Evolutionary conservation across 2,329 filamentous ascomycete genomes (phyloP).

Genomic region (Nakataea oryzae): DNA sequence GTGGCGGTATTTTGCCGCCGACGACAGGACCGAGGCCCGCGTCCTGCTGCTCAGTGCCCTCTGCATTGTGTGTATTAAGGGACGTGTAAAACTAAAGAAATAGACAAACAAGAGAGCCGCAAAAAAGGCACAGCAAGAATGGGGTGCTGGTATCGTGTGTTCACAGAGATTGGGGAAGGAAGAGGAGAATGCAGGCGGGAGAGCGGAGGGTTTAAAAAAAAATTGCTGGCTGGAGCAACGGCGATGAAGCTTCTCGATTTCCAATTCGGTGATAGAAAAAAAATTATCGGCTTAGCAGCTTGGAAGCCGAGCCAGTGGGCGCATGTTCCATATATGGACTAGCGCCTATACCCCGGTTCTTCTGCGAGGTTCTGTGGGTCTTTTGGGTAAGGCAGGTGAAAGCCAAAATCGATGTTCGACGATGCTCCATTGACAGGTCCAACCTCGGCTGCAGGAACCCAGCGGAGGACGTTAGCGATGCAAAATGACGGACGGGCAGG

Average conservation of each 20-base stretch:
- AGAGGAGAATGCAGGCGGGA: neutral
- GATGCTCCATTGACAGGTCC: too few species aligned
- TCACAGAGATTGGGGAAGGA: neutral
- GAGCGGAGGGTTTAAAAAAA: neutral
- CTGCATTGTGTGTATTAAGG: constrained; percentile 61
- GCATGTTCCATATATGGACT: constrained; percentile 1
- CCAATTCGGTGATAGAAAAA: constrained; percentile 6
- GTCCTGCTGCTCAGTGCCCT: constrained; percentile 77
- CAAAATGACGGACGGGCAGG: too few species aligned
- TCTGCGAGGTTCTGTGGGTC: constrained; percentile 12
- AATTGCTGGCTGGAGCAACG: neutral
- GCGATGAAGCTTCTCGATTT: constrained; percentile 6
- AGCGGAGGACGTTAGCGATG: neutral
- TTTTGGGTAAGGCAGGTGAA: neutral
- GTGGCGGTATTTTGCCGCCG: constrained; percentile 52
- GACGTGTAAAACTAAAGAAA: neutral
- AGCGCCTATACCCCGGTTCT: constrained; percentile 3
- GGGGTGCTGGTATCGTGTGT: neutral
- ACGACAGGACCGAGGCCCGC: constrained; percentile 69
- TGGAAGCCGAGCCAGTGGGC: neutral
- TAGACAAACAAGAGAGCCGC: neutral
- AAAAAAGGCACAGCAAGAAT: neutral
- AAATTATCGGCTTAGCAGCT: constrained; percentile 3
- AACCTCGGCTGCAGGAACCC: neutral
- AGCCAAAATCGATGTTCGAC: neutral